Conservation (phyloP, 2,329 filamentous ascomycete genomes). For the Phialophora chinensis region DNA sequence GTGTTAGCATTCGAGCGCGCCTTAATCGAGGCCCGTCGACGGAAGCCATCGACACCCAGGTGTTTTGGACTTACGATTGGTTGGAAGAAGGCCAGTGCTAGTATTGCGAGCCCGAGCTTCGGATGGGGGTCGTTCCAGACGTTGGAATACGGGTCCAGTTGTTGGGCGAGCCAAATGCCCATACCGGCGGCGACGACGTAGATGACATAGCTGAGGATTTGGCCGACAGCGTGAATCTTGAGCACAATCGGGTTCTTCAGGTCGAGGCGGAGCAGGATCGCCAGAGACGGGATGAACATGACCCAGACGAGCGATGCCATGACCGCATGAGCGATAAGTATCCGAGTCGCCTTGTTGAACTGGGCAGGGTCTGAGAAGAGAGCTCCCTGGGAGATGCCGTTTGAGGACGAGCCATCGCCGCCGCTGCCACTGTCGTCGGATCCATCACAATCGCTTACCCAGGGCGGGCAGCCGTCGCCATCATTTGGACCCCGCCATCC, state of each 20-base stretch:
- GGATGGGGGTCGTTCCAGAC: constrained; percentile 42
- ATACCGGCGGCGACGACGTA: constrained; percentile 42
- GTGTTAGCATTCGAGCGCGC: not conserved
- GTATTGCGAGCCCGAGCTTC: constrained; percentile 42
- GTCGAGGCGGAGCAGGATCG: constrained; percentile 40
- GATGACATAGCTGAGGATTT: constrained; percentile 41
- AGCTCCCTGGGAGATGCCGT: constrained; percentile 8
- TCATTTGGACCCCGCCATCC: constrained; percentile 18
- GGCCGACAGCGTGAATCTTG: constrained; percentile 40
- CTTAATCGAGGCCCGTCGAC: not conserved
- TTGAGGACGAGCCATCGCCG: constrained; percentile 13
- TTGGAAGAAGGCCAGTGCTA: constrained; percentile 42
- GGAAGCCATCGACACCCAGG: not conserved
- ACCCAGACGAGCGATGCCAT: constrained; percentile 42
- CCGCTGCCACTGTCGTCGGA: constrained; percentile 19
- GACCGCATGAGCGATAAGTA: constrained; percentile 41
- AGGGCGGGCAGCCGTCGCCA: constrained; percentile 18
- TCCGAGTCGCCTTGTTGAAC: constrained; percentile 27
- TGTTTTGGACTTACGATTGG: constrained; percentile 35
- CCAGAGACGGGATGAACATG: constrained; percentile 40
- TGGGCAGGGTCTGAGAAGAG: constrained; percentile 23
- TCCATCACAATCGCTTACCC: constrained; percentile 16
- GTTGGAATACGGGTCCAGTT: constrained; percentile 31
- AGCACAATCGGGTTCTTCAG: constrained; percentile 36
- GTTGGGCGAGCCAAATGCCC: constrained; percentile 42